Base-by-base conservation (phyloP, 1,139 yeast species). In the Yarrowia galli region DNA sequence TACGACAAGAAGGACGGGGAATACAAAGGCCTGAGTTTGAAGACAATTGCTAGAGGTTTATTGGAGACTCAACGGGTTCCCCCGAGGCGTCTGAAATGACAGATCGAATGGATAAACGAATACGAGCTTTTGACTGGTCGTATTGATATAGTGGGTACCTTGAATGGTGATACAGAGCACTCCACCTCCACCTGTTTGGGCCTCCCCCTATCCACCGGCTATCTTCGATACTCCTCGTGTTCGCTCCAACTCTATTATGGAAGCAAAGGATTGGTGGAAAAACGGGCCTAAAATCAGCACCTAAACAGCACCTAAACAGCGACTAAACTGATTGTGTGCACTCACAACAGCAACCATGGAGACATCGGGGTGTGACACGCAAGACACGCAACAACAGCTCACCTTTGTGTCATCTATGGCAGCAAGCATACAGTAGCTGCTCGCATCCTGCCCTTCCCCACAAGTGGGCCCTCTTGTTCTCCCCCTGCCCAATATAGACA, bases 11-110 rank as follows among this genome's bases (percentile, higher is more conserved):
- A 28, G 32, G 16, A 42, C 46, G 20, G 6, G 18, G n/a, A 22
- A 18, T 35, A 35, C 58, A 51, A 51, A 35, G 58, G 20, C 42
- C 18, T 2, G 45, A 53, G 60, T 36, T 53, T 53, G 60, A 53
- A 51, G 60, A 53, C 60, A 36, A 53, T 36, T 36, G 60, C 28
- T 22, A 18, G 20, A 2, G 23, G n/a, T n/a, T n/a, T n/a, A n/a
- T n/a, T n/a, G n/a, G n/a, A n/a, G n/a, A n/a, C n/a, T n/a, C n/a
- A n/a, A n/a, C n/a, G n/a, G n/a, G n/a, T n/a, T n/a, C n/a, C n/a
- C n/a, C n/a, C n/a, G n/a, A n/a, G n/a, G n/a, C n/a, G n/a, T n/a
- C n/a, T n/a, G n/a, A n/a, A n/a, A n/a, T n/a, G n/a, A n/a, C n/a
- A n/a, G n/a, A n/a, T n/a, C n/a, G n/a, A n/a, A n/a, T n/a, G 28